Evolutionary conservation across 1,284 basidiomycete species (phyloP), one percentile per base, ranked within the genome.

Genomic region (Wolfiporia cocos): DNA sequence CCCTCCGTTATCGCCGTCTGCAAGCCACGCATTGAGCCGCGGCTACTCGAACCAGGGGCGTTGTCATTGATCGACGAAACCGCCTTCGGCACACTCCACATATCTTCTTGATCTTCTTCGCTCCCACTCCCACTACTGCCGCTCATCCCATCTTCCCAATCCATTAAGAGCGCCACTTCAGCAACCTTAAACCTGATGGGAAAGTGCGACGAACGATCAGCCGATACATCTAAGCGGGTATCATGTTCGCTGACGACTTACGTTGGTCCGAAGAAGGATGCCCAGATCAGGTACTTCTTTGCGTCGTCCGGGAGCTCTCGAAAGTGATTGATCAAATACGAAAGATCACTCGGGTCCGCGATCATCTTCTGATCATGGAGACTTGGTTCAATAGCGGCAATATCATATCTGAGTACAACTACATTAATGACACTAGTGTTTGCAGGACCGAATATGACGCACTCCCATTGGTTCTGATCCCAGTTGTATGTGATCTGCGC

Each of bases 141-240:
- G 42, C 67, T 14, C 7, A 7, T 72, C 5, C 71, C 71, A 49
- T 78, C 75, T 57, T 83, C 80, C 70, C 77, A 78, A 50, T 85
- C 81, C 68, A 84, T 78, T 66, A 84, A 77, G 24, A 78, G 63
- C 5, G 78, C 75, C 18, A 84, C 77, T 54, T 85, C 81, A 0
- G 78, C 78, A 2, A 81, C 73, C 58, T 81, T 82, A 62, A 83
- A 85, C 0, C 80, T 82, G 14, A n/a, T n/a, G n/a, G n/a, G n/a
- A n/a, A n/a, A n/a, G n/a, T n/a, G n/a, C n/a, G n/a, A n/a, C n/a
- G n/a, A n/a, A n/a, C n/a, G n/a, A n/a, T n/a, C n/a, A n/a, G n/a
- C n/a, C n/a, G n/a, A n/a, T n/a, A n/a, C n/a, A n/a, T n/a, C n/a
- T n/a, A n/a, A n/a, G n/a, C 26, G 26, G 26, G 14, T 14, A 28